Evolutionary conservation across 2,329 filamentous ascomycete genomes (phyloP).

Genomic region (Colletotrichum godetiae): DNA sequence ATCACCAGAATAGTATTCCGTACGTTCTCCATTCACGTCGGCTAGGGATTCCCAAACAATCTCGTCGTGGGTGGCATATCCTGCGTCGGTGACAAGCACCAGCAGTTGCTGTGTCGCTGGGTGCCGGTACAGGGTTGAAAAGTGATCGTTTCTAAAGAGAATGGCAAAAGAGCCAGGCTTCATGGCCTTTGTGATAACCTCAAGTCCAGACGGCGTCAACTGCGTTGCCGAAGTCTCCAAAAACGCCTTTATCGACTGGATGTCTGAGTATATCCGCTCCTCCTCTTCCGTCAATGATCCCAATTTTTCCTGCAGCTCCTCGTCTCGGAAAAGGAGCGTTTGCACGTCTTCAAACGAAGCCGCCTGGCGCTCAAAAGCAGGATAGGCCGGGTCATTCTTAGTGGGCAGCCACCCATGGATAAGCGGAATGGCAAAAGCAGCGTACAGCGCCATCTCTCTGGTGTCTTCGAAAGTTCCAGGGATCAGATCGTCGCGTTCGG

Average conservation of each 20-base stretch:
- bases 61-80: constrained; percentile 88
- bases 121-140: constrained; percentile 92
- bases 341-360: constrained; percentile 93
- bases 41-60: constrained; percentile 96
- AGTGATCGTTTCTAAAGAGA: constrained; percentile 96
- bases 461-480: constrained; percentile 88
- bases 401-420: constrained; percentile 93
- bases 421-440: constrained; percentile 87
- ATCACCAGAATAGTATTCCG: constrained; percentile 90
- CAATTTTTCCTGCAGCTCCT: constrained; percentile 87
- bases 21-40: constrained; percentile 85
- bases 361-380: constrained; percentile 78
- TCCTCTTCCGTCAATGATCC: constrained; percentile 77
- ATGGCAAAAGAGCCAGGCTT: constrained; percentile 86
- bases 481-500: constrained; percentile 59
- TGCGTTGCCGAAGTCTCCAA: constrained; percentile 86
- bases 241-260: constrained; percentile 86
- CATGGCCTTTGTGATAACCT: constrained; percentile 77
- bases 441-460: constrained; percentile 88
- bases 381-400: constrained; percentile 72
- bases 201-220: constrained; percentile 83
- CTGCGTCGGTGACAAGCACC: constrained; percentile 91
- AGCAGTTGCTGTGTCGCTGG: constrained; percentile 80
- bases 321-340: constrained; percentile 86
- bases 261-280: constrained; percentile 84